Percentiles rank a stretch among this genome's conserved stretches.
Evolutionary conservation across 164 flowering plant genomes (phyloP).

Genomic region (Platanus orientalis): DNA sequence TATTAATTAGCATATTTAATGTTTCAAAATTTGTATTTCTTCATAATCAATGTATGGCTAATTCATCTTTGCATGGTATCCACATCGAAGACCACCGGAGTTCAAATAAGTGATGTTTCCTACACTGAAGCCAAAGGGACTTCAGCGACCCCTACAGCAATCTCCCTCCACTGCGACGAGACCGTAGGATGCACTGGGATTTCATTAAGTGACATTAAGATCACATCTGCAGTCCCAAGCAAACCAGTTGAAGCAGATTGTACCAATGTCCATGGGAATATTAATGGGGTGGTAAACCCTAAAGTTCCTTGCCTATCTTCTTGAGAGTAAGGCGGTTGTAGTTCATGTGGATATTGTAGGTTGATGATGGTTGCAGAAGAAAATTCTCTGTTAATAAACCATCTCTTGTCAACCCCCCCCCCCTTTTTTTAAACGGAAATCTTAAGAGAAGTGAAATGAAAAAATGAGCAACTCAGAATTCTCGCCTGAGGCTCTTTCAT

Average conservation of each 20-base stretch:
- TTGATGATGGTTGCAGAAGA: too few species aligned
- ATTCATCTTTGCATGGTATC: neutral
- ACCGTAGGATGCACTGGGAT: conserved; percentile 22
- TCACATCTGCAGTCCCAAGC: conserved; percentile 8
- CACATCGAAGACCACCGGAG: conserved; percentile 26
- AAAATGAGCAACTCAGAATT: too few species aligned
- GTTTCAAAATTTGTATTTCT: too few species aligned
- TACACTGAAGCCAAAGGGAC: conserved; percentile 31
- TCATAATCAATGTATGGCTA: neutral
- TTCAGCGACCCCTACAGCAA: conserved; percentile 30
- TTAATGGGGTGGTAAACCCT: conserved; percentile 3
- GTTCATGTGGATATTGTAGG: too few species aligned
- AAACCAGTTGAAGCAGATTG: conserved; percentile 1
- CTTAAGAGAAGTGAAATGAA: too few species aligned
- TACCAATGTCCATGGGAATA: conserved; percentile 16
- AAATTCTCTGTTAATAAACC: too few species aligned
- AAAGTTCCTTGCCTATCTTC: conserved; percentile 11
- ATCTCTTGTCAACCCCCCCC: too few species aligned
- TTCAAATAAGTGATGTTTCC: conserved; percentile 37
- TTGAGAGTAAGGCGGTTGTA: too few species aligned
- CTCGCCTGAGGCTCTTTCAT: too few species aligned
- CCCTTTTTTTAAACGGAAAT: too few species aligned
- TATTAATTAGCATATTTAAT: neutral
- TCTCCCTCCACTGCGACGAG: conserved; percentile 29
- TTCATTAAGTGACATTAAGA: conserved; percentile 13